Evolutionary conservation across 192 early-diverging fungal genomes (phyloP), one percentile per base, ranked within the genome.

Genomic region (Gorgonomyces haynaldii): DNA sequence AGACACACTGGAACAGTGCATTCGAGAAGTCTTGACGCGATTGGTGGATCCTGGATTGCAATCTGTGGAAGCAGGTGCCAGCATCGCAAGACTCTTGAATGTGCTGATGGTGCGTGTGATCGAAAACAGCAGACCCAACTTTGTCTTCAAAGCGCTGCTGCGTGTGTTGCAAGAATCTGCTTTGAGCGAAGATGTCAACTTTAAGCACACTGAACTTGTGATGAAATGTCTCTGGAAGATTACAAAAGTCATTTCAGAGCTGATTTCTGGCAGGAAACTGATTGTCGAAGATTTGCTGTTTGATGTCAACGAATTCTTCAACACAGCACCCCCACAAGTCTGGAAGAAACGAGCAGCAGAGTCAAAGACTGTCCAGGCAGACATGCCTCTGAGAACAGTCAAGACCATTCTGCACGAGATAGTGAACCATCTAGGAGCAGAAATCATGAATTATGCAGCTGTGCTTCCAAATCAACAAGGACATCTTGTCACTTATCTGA

Each of bases 191-290:
- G 51, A 43, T 57, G 20, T 8, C 4, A 22, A 37, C 42, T 12
- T 25, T 54, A 22, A 84, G 54, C 83, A 83, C 56, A 85, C 81
- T 23, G 90, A 97, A 56, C 61, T 95, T 25, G 79, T 86, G 13
- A 91, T 96, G 86, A 91, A 90, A 61, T 98, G 96, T 44, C 52
- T 98, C 34, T 98, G 96, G 96, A 91, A 93, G 51, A 56, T 95
- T 25, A 83, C 92, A 21, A 96, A 96, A 66, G 60, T 79, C 3
- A 67, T 98, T 39, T 73, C 83, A 23, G 62, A 80, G 24, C 79
- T 88, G 21, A 48, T 94, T 2, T 52, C 78, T 3, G 53, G 65
- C 4, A 66, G 77, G 24, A 69, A 64, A 26, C 53, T 92, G 3
- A 65, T 74, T n/a, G 64, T 81, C 3, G 71, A 77, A 42, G 60